Evolutionary conservation across 805 yeast genomes (phyloP).

Genomic region (Kluyveromyces nonfermentans): DNA sequence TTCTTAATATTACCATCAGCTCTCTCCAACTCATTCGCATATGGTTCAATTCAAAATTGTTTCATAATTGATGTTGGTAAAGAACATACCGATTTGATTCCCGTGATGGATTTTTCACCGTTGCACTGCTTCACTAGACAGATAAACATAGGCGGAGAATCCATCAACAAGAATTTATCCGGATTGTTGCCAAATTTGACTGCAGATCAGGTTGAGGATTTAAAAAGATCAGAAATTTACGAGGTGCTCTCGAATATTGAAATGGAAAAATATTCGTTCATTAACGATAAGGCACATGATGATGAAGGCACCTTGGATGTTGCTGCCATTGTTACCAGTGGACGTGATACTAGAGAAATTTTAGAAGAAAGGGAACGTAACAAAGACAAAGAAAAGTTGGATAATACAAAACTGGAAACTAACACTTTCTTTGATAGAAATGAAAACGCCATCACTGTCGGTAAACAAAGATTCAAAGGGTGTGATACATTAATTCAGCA

Average conservation of each 20-base stretch:
- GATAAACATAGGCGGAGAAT: conserved; percentile 51
- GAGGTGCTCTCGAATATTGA: conserved; percentile 71
- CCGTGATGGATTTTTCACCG: conserved; percentile 66
- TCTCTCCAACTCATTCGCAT: conserved; percentile 64
- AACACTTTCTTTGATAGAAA: conserved; percentile 57
- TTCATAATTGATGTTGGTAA: conserved; percentile 75
- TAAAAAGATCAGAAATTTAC: conserved; percentile 66
- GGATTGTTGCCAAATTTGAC: conserved; percentile 50
- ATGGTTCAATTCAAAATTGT: conserved; percentile 55
- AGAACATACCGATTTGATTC: conserved; percentile 65
- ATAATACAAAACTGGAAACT: conserved; percentile 63
- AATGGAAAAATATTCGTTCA: conserved; percentile 43
- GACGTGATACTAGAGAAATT: conserved; percentile 55
- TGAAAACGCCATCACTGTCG: conserved; percentile 56
- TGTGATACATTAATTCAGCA: conserved; percentile 46
- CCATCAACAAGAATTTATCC: conserved; percentile 47
- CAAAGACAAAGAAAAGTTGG: conserved; percentile 29
- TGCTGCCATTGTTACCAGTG: conserved; percentile 79
- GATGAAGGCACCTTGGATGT: conserved; percentile 79
- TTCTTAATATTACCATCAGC: conserved; percentile 61
- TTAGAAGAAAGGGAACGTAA: conserved; percentile 52
- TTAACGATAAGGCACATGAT: conserved; percentile 22
- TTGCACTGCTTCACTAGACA: conserved; percentile 44
- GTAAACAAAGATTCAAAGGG: conserved; percentile 85
- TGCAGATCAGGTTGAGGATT: conserved; percentile 53